These are phyloP conservation scores for Aureobasidium subglaciale DNA, from an alignment of 2,329 filamentous ascomycete species.

Conservation along the genomic window DNA sequence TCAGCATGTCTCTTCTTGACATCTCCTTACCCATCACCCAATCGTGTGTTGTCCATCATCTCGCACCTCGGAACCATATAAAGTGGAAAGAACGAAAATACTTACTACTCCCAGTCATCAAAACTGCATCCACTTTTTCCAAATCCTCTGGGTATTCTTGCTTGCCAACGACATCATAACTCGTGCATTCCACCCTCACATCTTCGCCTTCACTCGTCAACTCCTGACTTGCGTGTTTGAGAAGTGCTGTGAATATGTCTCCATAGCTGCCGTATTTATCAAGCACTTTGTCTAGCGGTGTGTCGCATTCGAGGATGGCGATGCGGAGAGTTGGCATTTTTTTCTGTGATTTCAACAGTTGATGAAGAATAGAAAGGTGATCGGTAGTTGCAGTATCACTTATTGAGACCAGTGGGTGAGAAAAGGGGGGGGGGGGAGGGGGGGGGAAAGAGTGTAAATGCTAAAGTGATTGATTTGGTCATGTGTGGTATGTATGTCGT, in stretches of 20 bases:
- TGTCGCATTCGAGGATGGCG: slow-evolving; percentile 84
- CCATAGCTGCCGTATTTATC: slow-evolving; percentile 66
- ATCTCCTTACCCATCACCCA: too few species aligned
- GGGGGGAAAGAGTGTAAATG: too few species aligned
- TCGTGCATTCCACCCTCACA: slow-evolving; percentile 50
- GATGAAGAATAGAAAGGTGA: too few species aligned
- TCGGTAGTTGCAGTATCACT: neutral
- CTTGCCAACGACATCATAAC: slow-evolving; percentile 63
- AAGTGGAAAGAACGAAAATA: slow-evolving; percentile 7
- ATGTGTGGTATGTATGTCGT: neutral
- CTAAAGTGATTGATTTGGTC: neutral
- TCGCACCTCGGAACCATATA: neutral
- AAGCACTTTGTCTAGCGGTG: slow-evolving; percentile 57
- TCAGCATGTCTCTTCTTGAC: neutral
- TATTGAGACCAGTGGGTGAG: neutral
- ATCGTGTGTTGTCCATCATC: neutral
- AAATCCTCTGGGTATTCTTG: slow-evolving; percentile 63
- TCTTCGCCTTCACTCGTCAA: slow-evolving; percentile 20
- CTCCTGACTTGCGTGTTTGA: slow-evolving; percentile 41
- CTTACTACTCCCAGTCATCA: slow-evolving; percentile 60
- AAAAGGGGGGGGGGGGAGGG: neutral
- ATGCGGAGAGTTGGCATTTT: slow-evolving; percentile 52
- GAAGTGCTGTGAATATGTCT: slow-evolving; percentile 49
- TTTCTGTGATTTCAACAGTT: too few species aligned
- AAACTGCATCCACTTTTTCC: slow-evolving; percentile 69